Conservation (phyloP, 2,329 filamentous ascomycete species). For the Fusarium acutatum region DNA sequence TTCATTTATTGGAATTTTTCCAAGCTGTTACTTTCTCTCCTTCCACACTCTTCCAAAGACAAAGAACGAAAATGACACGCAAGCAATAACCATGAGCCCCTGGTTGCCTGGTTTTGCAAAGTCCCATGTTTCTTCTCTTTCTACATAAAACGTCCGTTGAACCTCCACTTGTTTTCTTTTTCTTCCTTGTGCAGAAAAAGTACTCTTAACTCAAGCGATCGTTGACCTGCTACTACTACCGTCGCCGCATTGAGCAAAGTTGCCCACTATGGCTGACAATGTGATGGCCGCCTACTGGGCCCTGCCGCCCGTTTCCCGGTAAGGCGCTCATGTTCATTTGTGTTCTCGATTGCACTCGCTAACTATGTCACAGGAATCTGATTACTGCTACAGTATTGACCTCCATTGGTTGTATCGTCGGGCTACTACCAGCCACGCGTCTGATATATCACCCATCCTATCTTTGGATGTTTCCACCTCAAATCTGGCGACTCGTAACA, state of each 20-base stretch:
- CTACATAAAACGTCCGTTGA: conserved; percentile 25
- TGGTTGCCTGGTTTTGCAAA: conserved; percentile 41
- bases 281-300: conserved; percentile 50
- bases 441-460: conserved; percentile 62
- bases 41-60: conserved; percentile 35
- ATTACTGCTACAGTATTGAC: conserved; percentile 68
- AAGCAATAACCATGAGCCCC: conserved; percentile 46
- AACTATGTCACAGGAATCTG: conserved; percentile 65
- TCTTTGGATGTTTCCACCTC: conserved; percentile 61
- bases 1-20: conserved; percentile 39
- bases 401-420: conserved; percentile 67
- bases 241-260: conserved; percentile 42
- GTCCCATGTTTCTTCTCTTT: conserved; percentile 32
- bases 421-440: conserved; percentile 58
- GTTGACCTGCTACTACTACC: conserved; percentile 11
- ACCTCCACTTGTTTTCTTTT: conserved; percentile 6
- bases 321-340: conserved; percentile 25
- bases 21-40: conserved; percentile 9
- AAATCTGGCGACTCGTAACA: conserved; percentile 55
- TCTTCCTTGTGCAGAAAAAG: neutral
- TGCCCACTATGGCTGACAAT: conserved; percentile 46
- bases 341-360: conserved; percentile 9
- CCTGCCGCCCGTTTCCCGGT: conserved; percentile 54
- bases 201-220: conserved; percentile 25
- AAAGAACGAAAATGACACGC: conserved; percentile 48